phyloP scores from a whole-genome alignment of 2,329 filamentous ascomycete species.

The Parastagonospora avenae region DNA sequence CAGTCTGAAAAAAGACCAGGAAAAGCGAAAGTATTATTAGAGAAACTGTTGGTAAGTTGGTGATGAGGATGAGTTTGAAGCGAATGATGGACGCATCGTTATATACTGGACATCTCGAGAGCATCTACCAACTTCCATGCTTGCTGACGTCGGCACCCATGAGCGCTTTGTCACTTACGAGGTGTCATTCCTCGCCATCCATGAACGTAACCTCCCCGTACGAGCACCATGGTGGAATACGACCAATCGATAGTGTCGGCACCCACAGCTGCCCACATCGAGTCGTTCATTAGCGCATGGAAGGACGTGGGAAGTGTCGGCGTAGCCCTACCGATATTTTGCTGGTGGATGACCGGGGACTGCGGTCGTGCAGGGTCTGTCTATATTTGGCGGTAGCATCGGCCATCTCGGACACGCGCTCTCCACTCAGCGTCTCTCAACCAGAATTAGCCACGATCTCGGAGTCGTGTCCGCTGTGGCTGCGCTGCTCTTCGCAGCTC shows the following conservation, averaged over 20 bases:
- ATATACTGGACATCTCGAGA: slow-evolving; percentile 30
- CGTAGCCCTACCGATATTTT: slow-evolving; percentile 28
- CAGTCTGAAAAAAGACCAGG: slow-evolving; percentile 24
- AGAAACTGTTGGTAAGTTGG: slow-evolving; percentile 24
- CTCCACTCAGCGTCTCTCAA: slow-evolving; percentile 1
- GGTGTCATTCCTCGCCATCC: slow-evolving; percentile 34
- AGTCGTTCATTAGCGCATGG: slow-evolving; percentile 20
- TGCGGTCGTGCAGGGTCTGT: slow-evolving; percentile 10
- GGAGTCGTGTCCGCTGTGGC: slow-evolving; percentile 14
- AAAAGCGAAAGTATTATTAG: slow-evolving; percentile 39
- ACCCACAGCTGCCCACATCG: slow-evolving; percentile 16
- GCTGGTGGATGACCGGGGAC: slow-evolving; percentile 2
- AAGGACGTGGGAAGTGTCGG: slow-evolving; percentile 12
- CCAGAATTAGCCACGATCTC: slow-evolving; percentile 5
- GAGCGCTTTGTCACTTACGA: slow-evolving; percentile 28
- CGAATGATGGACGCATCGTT: slow-evolving; percentile 18
- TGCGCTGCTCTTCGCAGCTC: slow-evolving; percentile 7
- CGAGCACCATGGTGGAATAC: slow-evolving; percentile 37
- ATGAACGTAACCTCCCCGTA: slow-evolving; percentile 20
- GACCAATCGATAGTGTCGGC: slow-evolving; percentile 38
- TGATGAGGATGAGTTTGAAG: slow-evolving; percentile 27
- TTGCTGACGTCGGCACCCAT: slow-evolving; percentile 31
- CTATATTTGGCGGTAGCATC: slow-evolving; percentile 18
- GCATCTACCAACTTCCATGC: slow-evolving; percentile 26
- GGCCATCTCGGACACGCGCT: slow-evolving; percentile 5